phyloP scores from a whole-genome alignment of 2,329 filamentous ascomycete species.

The Beauveria sp. region DNA sequence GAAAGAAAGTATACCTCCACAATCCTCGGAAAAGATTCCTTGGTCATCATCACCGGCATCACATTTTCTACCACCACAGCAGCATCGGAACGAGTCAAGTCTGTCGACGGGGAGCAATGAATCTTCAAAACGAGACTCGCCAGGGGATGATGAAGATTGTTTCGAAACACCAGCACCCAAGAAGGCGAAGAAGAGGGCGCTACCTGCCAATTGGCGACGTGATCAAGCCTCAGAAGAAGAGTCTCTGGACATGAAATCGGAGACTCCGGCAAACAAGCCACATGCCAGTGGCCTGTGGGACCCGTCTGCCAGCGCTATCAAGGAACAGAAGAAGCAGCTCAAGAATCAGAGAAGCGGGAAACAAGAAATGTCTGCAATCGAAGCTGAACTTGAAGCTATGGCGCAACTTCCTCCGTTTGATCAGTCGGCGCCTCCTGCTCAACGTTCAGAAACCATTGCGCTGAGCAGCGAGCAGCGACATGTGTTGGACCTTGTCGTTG shows the following conservation, averaged over 20 bases:
- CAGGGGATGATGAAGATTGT: constrained; percentile 21
- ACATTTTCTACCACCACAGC: constrained; percentile 34
- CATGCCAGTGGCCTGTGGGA: constrained; percentile 52
- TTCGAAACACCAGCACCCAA: constrained; percentile 19
- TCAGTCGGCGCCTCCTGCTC: constrained; percentile 23
- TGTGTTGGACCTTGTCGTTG: constrained; percentile 74
- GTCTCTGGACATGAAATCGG: constrained; percentile 23
- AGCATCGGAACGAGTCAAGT: constrained; percentile 13
- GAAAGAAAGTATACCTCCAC: constrained; percentile 21
- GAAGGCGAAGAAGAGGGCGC: constrained; percentile 52
- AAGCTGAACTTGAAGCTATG: constrained; percentile 33
- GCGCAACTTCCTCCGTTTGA: constrained; percentile 21
- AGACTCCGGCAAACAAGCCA: constrained; percentile 16
- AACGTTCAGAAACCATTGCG: constrained; percentile 49
- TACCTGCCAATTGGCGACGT: constrained; percentile 39
- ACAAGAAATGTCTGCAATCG: constrained; percentile 29
- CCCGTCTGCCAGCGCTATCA: constrained; percentile 63
- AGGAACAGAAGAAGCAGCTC: constrained; percentile 69
- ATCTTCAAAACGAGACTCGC: constrained; percentile 36
- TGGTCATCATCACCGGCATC: constrained; percentile 65
- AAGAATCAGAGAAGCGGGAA: constrained; percentile 42
- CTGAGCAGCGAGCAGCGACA: constrained; percentile 81
- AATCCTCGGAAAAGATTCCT: constrained; percentile 38
- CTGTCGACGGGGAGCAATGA: constrained; percentile 17
- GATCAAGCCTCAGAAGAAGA: constrained; percentile 31